Base-by-base conservation (phyloP, 2,329 filamentous ascomycete species). In the Exophiala lecanii-corni region DNA sequence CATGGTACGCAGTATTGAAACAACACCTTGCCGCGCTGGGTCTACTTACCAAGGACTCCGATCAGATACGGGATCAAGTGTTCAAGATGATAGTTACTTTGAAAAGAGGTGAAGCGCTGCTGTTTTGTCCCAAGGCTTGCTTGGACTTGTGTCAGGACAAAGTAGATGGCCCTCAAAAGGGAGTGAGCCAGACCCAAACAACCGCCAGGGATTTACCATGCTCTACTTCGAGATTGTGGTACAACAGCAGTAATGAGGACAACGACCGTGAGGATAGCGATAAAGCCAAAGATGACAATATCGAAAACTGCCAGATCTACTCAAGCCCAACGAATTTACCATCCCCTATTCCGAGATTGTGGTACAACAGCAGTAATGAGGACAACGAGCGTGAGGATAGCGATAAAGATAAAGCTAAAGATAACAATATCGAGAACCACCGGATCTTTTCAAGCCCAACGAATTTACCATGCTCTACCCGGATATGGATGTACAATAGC, bases 1-100 rank as follows among this genome's bases (percentile, higher is more conserved):
- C 72, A 1, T 86, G 82, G 82, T 70, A 79, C 18, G 57, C 57
- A 0, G 66, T 67, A 0, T 62, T 78, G 5, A 54, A 60, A 35
- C 48, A 48, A 0, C 66, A 78, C 56, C 59, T 83, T 1, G 75
- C 72, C 4, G 75, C 25, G 16, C 9, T 39, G 23, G 37, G 63
- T 2, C 56, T 67, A 12, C 45, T 51, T 4, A 21, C 13, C 26
- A 16, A 36, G 9, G 31, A 42, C 12, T 34, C 31, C 7, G 17
- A 15, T 15, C 6, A 34, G 13, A 15, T 12, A 26, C 6, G 17
- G 13, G 12, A 39, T 2, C 53, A 56, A 2, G 47, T 72, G 1
- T 71, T 76, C 50, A 53, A 59, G 1, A 51, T 63, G 13, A 75
- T 76, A 23, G 68, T 75, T 21, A 51, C 52, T 12, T 55, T 78